Evolutionary conservation across 208 protist genomes (phyloP), one percentile per base, ranked within the genome.

Genomic region (Leptomonas seymouri): DNA sequence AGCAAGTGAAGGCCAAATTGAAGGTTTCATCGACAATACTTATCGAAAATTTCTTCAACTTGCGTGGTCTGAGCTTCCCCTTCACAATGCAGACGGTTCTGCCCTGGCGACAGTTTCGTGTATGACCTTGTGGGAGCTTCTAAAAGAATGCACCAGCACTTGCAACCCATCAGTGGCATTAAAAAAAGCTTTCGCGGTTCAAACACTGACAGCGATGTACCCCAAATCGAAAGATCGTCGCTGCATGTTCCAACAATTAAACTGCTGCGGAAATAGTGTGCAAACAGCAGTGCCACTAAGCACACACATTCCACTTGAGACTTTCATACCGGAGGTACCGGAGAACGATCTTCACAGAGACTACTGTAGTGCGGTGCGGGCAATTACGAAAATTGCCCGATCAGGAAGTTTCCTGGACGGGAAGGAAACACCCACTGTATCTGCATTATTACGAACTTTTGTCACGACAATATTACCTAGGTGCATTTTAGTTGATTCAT

Each of bases 81-180:
- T 86, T 23, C 74, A 44, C 16, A 78, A 74, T 18, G 49, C 61
- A 23, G 80, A 92, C 45, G 87, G 88, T 15, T 70, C 82, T 54
- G 81, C 84, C 25, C 57, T 93, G 11, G 87, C 84, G 0, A 93
- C 87, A 11, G 87, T 89, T 1, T 76, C 85, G 2, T 95, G 90
- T 53, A 87, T 95, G 78, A 80, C 87, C 16, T 15, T 96, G 5
- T 96, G 91, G 91, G 91, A 96, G 44, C 54, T 89, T 59, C 62
- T 92, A 15, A 86, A 92, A 59, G 81, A 84, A 57, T 72, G 84
- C 53, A 82, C 77, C 21, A 71, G 82, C 49, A 46, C 41, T 16
- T 82, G 82, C 46, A 60, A 53, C 25, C 56, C 65, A 6, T 45
- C 80, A 14, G 18, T 30, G 41, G 58, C 48, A 18, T 21, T 45